These are phyloP conservation scores for Fonsecaea multimorphosa DNA, from an alignment of 2,329 filamentous ascomycete species.

Conservation along the genomic window DNA sequence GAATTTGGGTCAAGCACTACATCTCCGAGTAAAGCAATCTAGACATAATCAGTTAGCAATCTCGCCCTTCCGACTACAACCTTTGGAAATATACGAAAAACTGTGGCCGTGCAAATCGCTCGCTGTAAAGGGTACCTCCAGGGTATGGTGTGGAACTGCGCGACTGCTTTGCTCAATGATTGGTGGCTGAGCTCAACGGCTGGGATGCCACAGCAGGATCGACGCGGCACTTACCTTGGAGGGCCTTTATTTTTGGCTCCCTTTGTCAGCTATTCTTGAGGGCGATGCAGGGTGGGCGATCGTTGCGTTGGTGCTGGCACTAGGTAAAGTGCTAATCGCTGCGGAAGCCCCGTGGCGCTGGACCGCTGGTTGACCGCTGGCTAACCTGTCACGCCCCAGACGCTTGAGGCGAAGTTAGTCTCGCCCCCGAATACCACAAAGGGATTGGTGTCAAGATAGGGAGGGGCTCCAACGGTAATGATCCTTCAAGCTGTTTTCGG, in stretches of 20 bases:
- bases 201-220: neutral
- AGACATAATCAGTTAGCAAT: neutral
- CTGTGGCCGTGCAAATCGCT: neutral
- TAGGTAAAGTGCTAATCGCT: slow-evolving; percentile 7
- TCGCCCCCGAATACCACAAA: slow-evolving; percentile 24
- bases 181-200: neutral
- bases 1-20: neutral
- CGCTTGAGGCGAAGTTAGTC: slow-evolving; percentile 13
- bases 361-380: slow-evolving; percentile 11
- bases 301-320: slow-evolving; percentile 22
- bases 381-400: neutral
- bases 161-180: neutral
- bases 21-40: neutral
- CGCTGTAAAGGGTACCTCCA: neutral
- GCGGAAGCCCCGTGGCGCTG: slow-evolving; percentile 13
- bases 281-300: slow-evolving; percentile 25
- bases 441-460: slow-evolving; percentile 4
- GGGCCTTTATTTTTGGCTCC: slow-evolving; percentile 27
- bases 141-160: neutral
- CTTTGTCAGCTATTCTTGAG: slow-evolving; percentile 25
- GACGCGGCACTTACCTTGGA: slow-evolving; percentile 6
- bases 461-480: slow-evolving; percentile 18
- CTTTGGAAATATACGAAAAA: neutral
- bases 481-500: slow-evolving; percentile 22
- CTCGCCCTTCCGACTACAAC: neutral